Percentiles rank a stretch among this genome's conserved stretches.
These are phyloP conservation scores for Cercospora citrullina DNA, from an alignment of 2,329 filamentous ascomycete species.

Conservation along the genomic window DNA sequence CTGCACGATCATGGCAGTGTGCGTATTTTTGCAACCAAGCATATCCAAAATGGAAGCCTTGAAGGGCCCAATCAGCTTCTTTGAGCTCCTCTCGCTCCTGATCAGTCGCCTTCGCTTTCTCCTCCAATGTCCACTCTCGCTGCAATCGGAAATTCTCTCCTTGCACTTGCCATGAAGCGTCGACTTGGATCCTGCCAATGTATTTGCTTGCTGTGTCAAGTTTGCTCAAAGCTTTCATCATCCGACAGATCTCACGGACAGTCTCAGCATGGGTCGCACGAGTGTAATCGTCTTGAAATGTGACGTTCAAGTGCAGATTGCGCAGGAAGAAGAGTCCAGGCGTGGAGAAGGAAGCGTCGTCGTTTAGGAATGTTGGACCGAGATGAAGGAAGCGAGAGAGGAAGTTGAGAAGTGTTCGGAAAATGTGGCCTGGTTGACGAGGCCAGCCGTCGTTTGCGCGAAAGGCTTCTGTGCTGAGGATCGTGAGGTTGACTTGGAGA, in stretches of 20 bases:
- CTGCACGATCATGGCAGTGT: neutral
- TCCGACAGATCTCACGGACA: slow-evolving; percentile 23
- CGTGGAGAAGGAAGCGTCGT: slow-evolving; percentile 9
- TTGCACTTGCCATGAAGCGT: slow-evolving; percentile 10
- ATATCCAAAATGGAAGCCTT: slow-evolving; percentile 22
- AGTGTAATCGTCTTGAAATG: slow-evolving; percentile 31
- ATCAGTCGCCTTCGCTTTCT: neutral
- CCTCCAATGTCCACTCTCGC: slow-evolving; percentile 14
- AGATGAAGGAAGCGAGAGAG: slow-evolving; percentile 28
- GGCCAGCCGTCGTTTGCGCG: slow-evolving; percentile 26
- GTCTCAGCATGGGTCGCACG: slow-evolving; percentile 26
- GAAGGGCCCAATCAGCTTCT: slow-evolving; percentile 22
- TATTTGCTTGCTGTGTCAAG: slow-evolving; percentile 24
- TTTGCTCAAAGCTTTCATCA: slow-evolving; percentile 25
- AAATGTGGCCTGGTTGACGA: slow-evolving; percentile 22
- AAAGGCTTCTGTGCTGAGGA: slow-evolving; percentile 33
- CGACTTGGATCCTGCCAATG: slow-evolving; percentile 19
- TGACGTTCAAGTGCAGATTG: slow-evolving; percentile 23
- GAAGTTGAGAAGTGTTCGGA: slow-evolving; percentile 25
- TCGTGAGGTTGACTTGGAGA: slow-evolving; percentile 26
- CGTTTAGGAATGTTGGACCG: slow-evolving; percentile 26
- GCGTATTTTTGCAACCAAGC: slow-evolving; percentile 16
- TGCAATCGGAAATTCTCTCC: slow-evolving; percentile 13
- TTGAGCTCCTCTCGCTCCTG: neutral
- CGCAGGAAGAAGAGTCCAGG: slow-evolving; percentile 23